phyloP scores from a whole-genome alignment of 75 land plant genomes.

The Pinus tabuliformis region DNA sequence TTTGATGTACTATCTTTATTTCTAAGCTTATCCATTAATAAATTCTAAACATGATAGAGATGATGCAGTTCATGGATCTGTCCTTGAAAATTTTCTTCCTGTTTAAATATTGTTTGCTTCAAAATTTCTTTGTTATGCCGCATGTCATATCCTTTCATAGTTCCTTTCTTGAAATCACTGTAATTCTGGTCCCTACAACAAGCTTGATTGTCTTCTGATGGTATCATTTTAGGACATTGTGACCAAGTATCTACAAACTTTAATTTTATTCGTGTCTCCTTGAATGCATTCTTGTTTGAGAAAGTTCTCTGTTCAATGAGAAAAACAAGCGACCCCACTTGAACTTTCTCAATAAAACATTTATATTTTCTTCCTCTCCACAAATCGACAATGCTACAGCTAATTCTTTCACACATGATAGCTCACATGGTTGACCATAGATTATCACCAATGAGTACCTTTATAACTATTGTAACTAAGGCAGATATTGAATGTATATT shows the following conservation, averaged over 20 bases:
- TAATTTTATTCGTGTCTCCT: background rate
- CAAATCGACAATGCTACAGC: constrained; percentile 83
- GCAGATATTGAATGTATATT: no score
- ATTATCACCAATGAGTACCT: no score
- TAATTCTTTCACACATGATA: constrained; percentile 94
- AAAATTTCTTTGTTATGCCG: constrained; percentile 29
- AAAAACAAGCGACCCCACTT: constrained; percentile 97
- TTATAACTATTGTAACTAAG: no score
- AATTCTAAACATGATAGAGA: no score
- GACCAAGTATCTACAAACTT: background rate
- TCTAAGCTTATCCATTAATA: no score
- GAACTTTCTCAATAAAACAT: constrained; percentile 70
- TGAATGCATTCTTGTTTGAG: constrained; percentile 3
- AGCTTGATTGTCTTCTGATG: background rate
- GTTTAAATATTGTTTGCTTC: constrained; percentile 45
- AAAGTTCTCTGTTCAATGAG: constrained; percentile 66
- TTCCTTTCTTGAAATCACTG: background rate
- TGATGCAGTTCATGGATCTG: constrained; percentile 28
- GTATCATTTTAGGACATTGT: background rate
- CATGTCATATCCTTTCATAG: constrained; percentile 29
- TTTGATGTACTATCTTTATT: no score
- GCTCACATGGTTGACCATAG: constrained; percentile 89
- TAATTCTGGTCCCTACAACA: background rate
- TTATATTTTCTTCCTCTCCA: constrained; percentile 77
- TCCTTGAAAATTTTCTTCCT: constrained; percentile 45